Percentiles rank a stretch among this genome's conserved stretches.
Conservation (phyloP, 306 rosid species). For the Rosa chinensis region DNA sequence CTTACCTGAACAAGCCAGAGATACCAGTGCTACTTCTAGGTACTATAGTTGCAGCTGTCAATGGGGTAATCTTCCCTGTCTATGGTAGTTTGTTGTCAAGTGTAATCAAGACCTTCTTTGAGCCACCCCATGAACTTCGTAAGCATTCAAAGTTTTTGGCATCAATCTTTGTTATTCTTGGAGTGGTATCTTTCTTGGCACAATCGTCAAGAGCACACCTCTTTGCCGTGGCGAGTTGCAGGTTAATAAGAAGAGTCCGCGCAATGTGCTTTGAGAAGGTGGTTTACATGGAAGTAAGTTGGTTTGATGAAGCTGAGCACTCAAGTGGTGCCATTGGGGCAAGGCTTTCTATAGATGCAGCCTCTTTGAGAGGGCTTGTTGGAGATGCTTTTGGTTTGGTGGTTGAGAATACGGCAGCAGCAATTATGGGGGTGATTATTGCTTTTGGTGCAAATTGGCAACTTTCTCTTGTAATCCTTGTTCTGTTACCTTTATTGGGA, state of each 20-base stretch:
- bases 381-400: conserved; percentile 72
- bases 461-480: conserved; percentile 57
- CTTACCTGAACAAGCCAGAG: conserved; percentile 79
- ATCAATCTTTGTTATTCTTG: conserved; percentile 40
- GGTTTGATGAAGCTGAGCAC: conserved; percentile 72
- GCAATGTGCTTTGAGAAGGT: conserved; percentile 65
- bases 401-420: conserved; percentile 52
- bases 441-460: conserved; percentile 71
- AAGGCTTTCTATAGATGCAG: conserved; percentile 75
- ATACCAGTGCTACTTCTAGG: conserved; percentile 58
- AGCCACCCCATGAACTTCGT: conserved; percentile 52
- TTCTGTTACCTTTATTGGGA: conserved; percentile 54
- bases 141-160: conserved; percentile 72
- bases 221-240: conserved; percentile 65
- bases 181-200: conserved; percentile 36
- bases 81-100: conserved; percentile 48
- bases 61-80: conserved; percentile 50
- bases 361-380: conserved; percentile 54
- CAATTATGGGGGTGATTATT: conserved; percentile 55
- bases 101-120: conserved; percentile 53
- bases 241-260: conserved; percentile 58
- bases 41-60: conserved; percentile 50
- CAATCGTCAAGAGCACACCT: conserved; percentile 49
- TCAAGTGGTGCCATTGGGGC: conserved; percentile 79
- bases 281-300: conserved; percentile 71